phyloP scores from a whole-genome alignment of 1,139 yeast species.

The Protomyces arabidopsidicola region DNA sequence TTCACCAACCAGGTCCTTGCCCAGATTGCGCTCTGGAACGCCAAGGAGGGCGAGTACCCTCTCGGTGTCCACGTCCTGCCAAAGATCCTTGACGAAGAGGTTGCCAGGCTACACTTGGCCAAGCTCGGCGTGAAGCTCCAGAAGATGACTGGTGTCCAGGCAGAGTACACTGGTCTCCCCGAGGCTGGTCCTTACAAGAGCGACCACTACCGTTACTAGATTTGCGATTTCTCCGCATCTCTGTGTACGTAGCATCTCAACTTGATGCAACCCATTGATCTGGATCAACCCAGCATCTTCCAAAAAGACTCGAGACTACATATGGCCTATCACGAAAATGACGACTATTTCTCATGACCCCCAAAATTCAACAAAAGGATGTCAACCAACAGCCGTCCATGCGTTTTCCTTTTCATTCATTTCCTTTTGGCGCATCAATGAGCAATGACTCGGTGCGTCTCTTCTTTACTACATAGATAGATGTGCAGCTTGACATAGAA shows the following conservation, averaged over 20 bases:
- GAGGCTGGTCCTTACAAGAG: slow-evolving; percentile 97
- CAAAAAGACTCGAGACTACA: too few species aligned
- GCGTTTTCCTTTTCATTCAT: neutral
- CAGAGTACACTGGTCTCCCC: slow-evolving; percentile 93
- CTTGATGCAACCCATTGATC: neutral
- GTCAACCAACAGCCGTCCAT: neutral
- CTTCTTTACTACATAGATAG: too few species aligned
- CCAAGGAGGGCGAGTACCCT: slow-evolving; percentile 76
- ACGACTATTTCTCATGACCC: neutral
- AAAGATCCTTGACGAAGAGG: slow-evolving; percentile 98
- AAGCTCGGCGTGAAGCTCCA: slow-evolving; percentile 92
- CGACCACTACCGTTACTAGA: slow-evolving; percentile 95
- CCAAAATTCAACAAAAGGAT: neutral
- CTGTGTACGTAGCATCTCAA: neutral
- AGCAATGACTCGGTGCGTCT: too few species aligned
- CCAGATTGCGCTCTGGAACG: slow-evolving; percentile 96
- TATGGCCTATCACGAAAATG: neutral
- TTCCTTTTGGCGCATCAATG: neutral
- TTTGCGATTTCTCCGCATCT: neutral
- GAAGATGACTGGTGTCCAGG: slow-evolving; percentile 70
- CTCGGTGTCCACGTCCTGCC: slow-evolving; percentile 96
- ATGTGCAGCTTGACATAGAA: neutral
- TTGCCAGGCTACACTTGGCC: slow-evolving; percentile 93
- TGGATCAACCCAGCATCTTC: neutral
- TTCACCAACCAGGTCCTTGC: slow-evolving; percentile 99